Conservation (phyloP, 2,329 filamentous ascomycete genomes). For the Aureobasidium lini region DNA sequence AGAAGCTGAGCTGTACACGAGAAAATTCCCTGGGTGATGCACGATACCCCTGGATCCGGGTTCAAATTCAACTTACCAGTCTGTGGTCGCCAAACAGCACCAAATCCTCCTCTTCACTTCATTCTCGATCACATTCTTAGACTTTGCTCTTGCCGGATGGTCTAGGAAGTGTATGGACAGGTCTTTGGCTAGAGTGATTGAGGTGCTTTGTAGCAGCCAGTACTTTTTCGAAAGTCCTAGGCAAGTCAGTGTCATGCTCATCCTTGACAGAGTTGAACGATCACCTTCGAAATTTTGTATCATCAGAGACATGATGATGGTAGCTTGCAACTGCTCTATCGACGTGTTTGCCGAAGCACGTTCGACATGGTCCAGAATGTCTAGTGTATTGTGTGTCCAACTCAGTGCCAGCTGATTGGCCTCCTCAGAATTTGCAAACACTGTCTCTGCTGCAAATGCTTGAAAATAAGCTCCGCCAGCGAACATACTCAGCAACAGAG, state of each 20-base stretch:
- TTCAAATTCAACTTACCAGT: conserved; percentile 18
- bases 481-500: conserved; percentile 16
- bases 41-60: no score
- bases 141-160: conserved; percentile 1
- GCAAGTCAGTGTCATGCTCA: background rate
- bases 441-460: background rate
- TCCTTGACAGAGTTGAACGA: no score
- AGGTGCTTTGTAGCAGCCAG: conserved; percentile 19
- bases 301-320: conserved; percentile 23
- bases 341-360: conserved; percentile 9
- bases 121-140: conserved; percentile 18
- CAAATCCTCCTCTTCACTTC: conserved; percentile 24
- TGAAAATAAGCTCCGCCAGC: conserved; percentile 16
- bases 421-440: conserved; percentile 6
- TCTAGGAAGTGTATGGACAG: conserved; percentile 21
- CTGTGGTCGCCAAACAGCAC: conserved; percentile 24
- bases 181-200: conserved; percentile 19
- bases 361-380: conserved; percentile 14
- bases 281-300: conserved; percentile 26
- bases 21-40: no score
- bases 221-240: conserved; percentile 1
- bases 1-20: no score
- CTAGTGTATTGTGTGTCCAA: conserved; percentile 16
- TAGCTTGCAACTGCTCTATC: conserved; percentile 23
- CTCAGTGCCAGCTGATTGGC: conserved; percentile 10